Evolutionary conservation across 208 protist species (phyloP).

Genomic region (Trypanosomatidae sp.): DNA sequence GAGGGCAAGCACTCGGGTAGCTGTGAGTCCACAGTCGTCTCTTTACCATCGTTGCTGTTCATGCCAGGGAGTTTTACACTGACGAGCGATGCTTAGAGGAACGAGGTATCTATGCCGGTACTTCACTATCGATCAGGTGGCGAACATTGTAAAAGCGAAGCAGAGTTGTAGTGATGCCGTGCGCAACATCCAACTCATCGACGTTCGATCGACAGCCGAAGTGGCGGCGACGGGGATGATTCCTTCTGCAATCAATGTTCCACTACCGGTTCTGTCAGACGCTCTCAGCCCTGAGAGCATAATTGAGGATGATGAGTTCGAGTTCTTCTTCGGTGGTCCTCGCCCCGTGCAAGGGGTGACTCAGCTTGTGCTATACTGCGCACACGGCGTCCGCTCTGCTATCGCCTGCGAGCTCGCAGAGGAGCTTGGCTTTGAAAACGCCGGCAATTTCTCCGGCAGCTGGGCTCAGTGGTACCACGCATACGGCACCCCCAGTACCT

Average conservation of each 20-base stretch:
- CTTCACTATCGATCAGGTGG: constrained; percentile 59
- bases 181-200: constrained; percentile 48
- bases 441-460: constrained; percentile 58
- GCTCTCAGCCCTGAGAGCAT: constrained; percentile 35
- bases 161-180: constrained; percentile 18
- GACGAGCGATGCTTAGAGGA: constrained; percentile 24
- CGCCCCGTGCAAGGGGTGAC: constrained; percentile 39
- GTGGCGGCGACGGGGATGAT: constrained; percentile 68
- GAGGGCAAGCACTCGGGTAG: neutral
- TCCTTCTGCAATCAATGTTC: constrained; percentile 68
- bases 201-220: constrained; percentile 77
- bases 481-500: constrained; percentile 10
- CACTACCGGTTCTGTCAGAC: constrained; percentile 50
- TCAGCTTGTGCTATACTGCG: constrained; percentile 78
- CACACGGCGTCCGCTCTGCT: constrained; percentile 64
- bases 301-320: constrained; percentile 56
- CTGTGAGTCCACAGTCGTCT: neutral
- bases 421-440: constrained; percentile 50
- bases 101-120: constrained; percentile 13
- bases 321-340: constrained; percentile 36
- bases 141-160: constrained; percentile 61
- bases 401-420: constrained; percentile 65
- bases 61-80: neutral
- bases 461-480: constrained; percentile 61
- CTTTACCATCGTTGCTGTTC: constrained; percentile 5